Percentiles rank a stretch among this genome's conserved stretches.
phyloP scores from a whole-genome alignment of 805 yeast species.

The Kodamaea restingae region DNA sequence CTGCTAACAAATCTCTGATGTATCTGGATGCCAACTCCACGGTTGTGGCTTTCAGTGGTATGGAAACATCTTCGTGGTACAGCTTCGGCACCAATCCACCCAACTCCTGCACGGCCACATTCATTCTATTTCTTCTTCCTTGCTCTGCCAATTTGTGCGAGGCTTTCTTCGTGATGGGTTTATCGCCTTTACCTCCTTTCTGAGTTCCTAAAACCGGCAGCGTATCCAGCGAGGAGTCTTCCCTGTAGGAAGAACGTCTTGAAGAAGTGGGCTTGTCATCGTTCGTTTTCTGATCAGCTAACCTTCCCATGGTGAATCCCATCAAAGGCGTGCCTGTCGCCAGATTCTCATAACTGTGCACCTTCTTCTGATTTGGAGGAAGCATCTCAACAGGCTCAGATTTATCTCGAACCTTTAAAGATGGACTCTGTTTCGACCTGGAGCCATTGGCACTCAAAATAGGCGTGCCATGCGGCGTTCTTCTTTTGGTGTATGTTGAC shows the following conservation, averaged over 20 bases:
- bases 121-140: conserved; percentile 91
- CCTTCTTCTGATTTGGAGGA: conserved; percentile 34
- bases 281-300: conserved; percentile 30
- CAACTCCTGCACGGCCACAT: conserved; percentile 75
- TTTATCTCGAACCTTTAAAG: conserved; percentile 7
- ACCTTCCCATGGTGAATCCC: conserved; percentile 45
- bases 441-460: conserved; percentile 25
- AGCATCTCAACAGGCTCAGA: conserved; percentile 31
- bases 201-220: conserved; percentile 9
- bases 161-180: conserved; percentile 55
- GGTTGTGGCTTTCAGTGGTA: conserved; percentile 91
- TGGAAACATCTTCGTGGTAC: conserved; percentile 51
- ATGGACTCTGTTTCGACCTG: conserved; percentile 8
- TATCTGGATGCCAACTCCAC: conserved; percentile 83
- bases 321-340: conserved; percentile 30
- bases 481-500: conserved; percentile 24
- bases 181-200: conserved; percentile 15
- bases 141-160: conserved; percentile 93
- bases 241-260: conserved; percentile 7
- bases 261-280: conserved; percentile 5
- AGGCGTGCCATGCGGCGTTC: conserved; percentile 45
- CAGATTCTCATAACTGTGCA: conserved; percentile 14
- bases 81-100: conserved; percentile 62
- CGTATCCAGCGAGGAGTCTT: conserved; percentile 13
- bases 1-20: conserved; percentile 41